Conservation (phyloP, 2,329 filamentous ascomycete species). For the Myrmaecium sp. region DNA sequence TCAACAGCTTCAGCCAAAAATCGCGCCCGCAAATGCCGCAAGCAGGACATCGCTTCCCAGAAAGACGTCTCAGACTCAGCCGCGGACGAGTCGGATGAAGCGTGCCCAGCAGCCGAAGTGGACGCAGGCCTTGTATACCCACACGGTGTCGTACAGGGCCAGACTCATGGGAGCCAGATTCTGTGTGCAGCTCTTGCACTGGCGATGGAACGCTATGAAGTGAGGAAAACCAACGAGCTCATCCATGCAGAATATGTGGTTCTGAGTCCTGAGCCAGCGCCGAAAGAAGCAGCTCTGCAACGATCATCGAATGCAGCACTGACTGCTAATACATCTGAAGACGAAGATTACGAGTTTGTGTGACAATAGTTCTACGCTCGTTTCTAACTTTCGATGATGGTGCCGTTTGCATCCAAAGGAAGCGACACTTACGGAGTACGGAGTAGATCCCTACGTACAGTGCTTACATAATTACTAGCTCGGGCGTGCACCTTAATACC, state of each 20-base stretch:
- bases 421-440: too few relatives aligned
- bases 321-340: slow-evolving; percentile 12
- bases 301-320: too few relatives aligned
- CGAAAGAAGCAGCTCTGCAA: slow-evolving; percentile 15
- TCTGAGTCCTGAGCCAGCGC: slow-evolving; percentile 16
- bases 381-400: too few relatives aligned
- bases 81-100: slow-evolving; percentile 27
- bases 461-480: too few relatives aligned
- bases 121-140: slow-evolving; percentile 36
- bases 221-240: slow-evolving; percentile 42
- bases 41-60: slow-evolving; percentile 26
- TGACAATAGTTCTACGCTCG: too few relatives aligned
- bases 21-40: slow-evolving; percentile 17
- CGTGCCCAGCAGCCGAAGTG: slow-evolving; percentile 25
- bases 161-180: slow-evolving; percentile 38
- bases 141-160: slow-evolving; percentile 33
- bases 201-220: slow-evolving; percentile 43
- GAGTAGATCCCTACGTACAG: too few relatives aligned
- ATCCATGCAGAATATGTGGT: slow-evolving; percentile 44
- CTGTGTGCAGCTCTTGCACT: slow-evolving; percentile 38
- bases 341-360: slow-evolving; percentile 25
- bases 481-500: too few relatives aligned
- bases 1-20: too few relatives aligned
- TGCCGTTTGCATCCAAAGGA: too few relatives aligned
- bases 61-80: slow-evolving; percentile 27